Evolutionary conservation across 176 grass and related monocot genomes (phyloP), one percentile per base, ranked within the genome.

Genomic region (Ananas comosus): DNA sequence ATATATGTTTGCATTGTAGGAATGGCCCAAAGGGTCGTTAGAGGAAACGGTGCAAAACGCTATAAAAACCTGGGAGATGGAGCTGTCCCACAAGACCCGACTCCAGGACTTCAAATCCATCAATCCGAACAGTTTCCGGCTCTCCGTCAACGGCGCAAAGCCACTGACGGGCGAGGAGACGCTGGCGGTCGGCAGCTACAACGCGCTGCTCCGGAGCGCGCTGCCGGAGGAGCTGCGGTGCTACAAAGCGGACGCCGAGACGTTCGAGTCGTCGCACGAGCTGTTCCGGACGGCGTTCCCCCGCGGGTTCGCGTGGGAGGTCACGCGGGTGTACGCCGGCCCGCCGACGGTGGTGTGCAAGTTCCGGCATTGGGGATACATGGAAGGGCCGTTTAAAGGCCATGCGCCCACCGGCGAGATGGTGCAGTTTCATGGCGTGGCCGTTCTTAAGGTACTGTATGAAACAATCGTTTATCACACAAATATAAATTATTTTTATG

Each of bases 41-140:
- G 93, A 96, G 77, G 93, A 92, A 81, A 80, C 58, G 58, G 81
- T 96, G 68, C 93, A 96, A 80, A 92, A 96, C 57, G 88, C 86
- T 53, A 82, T 96, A 68, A 92, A 96, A 74, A 96, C 93, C 67
- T 96, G 93, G 93, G 93, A 96, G 76, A 96, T 96, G 93, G 93
- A 92, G 86, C 81, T 92, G 67, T 92, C 88, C 23, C 88, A 92
- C 86, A 92, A 96, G 88, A 57, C 73, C 10, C 76, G 74, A 9
- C 68, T 96, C 13, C 51, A 4, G 23, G 88, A 96, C 81, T 96
- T 96, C 86, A 96, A 96, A 82, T 89, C 88, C 61, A 81, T 96
- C 42, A 87, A 83, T 81, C 88, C 61, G 0, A 77, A 57, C 1
- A 54, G 51, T 66, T 92, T 92, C 83, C 54, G 52, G 1, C 79